Percentiles rank a stretch among this genome's conserved stretches.
Evolutionary conservation across 1,139 yeast species (phyloP).

Genomic region (Kazachstania sp.): DNA sequence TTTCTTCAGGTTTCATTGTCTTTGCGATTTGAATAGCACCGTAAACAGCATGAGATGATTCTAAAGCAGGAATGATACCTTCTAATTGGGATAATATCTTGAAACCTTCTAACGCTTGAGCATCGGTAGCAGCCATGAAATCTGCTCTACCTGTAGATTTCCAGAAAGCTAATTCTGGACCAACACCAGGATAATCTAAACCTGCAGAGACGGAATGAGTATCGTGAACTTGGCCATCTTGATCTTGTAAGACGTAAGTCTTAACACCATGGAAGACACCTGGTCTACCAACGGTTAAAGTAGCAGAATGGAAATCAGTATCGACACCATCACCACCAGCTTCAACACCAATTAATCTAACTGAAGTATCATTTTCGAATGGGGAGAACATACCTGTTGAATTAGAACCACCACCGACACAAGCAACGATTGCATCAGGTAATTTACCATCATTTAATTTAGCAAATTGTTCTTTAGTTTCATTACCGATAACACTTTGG

Average conservation of each 20-base stretch:
- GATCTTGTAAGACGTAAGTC: constrained; percentile 83
- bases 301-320: constrained; percentile 82
- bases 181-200: constrained; percentile 97
- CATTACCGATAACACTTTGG: constrained; percentile 95
- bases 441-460: constrained; percentile 68
- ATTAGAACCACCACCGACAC: constrained; percentile 99
- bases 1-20: constrained; percentile 68
- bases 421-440: constrained; percentile 92
- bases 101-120: constrained; percentile 88
- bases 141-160: constrained; percentile 87
- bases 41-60: constrained; percentile 89
- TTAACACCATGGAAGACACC: constrained; percentile 98
- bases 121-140: constrained; percentile 87
- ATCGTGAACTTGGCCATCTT: constrained; percentile 93
- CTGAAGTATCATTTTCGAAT: constrained; percentile 71
- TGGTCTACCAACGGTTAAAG: constrained; percentile 82
- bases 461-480: constrained; percentile 84
- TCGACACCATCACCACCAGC: constrained; percentile 98
- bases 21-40: constrained; percentile 89
- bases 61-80: constrained; percentile 98
- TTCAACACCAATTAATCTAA: constrained; percentile 84
- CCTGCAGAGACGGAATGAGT: constrained; percentile 99
- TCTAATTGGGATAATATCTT: constrained; percentile 81
- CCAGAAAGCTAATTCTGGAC: constrained; percentile 97
- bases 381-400: constrained; percentile 95